These are phyloP conservation scores for Carex arenaria DNA, from an alignment of 202 grass and related monocot genomes.

Conservation along the genomic window DNA sequence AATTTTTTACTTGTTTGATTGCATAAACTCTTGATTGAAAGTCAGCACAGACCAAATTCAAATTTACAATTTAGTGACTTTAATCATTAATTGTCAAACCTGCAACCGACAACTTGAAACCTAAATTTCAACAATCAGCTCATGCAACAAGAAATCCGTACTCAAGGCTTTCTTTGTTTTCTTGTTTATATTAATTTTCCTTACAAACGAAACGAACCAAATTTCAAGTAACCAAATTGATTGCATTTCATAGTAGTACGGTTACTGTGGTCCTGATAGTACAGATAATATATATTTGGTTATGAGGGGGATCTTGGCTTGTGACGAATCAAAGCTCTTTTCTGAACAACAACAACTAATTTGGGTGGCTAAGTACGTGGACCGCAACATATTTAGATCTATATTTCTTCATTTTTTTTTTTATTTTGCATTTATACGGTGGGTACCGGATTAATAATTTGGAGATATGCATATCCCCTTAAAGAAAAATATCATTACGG, in stretches of 20 bases:
- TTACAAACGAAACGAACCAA: background rate
- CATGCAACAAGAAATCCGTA: background rate
- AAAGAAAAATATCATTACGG: background rate
- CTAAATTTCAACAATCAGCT: background rate
- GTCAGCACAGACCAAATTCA: background rate
- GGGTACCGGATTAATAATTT: background rate
- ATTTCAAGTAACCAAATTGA: slow-evolving; percentile 5
- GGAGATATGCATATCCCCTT: background rate
- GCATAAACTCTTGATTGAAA: background rate
- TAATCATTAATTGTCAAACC: background rate
- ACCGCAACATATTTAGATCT: background rate
- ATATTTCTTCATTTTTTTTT: background rate
- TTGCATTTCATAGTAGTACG: background rate
- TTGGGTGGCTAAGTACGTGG: background rate
- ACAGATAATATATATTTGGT: slow-evolving; percentile 11
- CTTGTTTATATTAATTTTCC: background rate
- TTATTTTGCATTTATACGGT: background rate
- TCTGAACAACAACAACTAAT: background rate
- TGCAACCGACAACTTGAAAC: background rate
- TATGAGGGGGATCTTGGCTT: background rate
- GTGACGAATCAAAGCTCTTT: slow-evolving; percentile 1
- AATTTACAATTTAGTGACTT: background rate
- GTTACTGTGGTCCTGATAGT: background rate
- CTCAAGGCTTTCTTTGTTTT: background rate
- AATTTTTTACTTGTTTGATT: too few species aligned